phyloP scores from a whole-genome alignment of 495 filamentous ascomycete genomes.

The Xylaria intraflava region DNA sequence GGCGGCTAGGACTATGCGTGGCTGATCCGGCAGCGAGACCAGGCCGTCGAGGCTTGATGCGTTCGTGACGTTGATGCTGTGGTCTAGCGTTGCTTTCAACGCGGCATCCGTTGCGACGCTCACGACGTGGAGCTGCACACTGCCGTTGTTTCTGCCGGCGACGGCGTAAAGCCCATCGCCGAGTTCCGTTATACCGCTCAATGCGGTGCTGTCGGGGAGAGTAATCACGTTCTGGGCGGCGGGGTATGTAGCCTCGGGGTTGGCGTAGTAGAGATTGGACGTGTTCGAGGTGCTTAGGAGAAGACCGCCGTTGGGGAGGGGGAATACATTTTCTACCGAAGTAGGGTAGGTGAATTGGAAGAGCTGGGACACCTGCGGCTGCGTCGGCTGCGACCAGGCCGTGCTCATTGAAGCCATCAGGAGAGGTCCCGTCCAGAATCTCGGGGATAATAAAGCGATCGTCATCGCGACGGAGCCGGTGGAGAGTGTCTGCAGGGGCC shows the following conservation, averaged over 20 bases:
- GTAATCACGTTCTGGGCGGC: conserved; percentile 22
- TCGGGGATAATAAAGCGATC: background rate
- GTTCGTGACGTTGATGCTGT: conserved; percentile 11
- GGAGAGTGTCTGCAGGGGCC: no score
- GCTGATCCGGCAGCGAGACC: conserved; percentile 10
- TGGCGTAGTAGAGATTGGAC: conserved; percentile 17
- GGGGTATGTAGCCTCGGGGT: conserved; percentile 17
- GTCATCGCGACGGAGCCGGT: background rate
- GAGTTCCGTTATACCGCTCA: conserved; percentile 29
- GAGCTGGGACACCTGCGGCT: conserved; percentile 1
- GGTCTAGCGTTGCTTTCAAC: conserved; percentile 3
- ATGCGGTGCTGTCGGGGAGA: conserved; percentile 22
- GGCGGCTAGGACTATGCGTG: conserved; percentile 20
- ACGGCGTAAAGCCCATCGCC: conserved; percentile 27
- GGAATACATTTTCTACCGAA: background rate
- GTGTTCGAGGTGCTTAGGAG: conserved; percentile 28
- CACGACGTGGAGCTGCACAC: conserved; percentile 19
- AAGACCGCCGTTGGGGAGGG: conserved; percentile 7
- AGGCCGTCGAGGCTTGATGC: conserved; percentile 28
- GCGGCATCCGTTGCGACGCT: conserved; percentile 9
- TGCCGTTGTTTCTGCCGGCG: conserved; percentile 13
- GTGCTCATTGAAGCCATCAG: background rate
- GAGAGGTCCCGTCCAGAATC: background rate
- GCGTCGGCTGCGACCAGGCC: background rate
- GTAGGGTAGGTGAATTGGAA: conserved; percentile 12